A percentile compares a stretch with the other conserved stretches of the same genome.
Evolutionary conservation across 176 grass and related monocot genomes (phyloP).

Genomic region (Ampelocalamus luodianensis): DNA sequence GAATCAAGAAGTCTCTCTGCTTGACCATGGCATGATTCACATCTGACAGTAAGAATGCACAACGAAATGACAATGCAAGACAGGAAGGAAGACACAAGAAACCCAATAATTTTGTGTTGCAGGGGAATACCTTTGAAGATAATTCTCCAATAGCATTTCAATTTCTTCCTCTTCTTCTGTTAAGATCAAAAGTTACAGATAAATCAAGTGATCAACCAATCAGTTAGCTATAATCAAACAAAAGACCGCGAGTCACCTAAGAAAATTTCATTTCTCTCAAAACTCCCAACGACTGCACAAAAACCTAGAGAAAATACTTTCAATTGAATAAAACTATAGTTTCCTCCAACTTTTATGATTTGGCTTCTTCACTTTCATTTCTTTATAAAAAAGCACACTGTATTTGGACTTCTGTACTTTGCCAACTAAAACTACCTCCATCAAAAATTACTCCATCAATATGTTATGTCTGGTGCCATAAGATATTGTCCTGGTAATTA

Average conservation of each 20-base stretch:
- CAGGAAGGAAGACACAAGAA: slow-evolving; percentile 31
- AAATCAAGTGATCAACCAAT: slow-evolving; percentile 34
- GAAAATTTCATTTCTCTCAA: background rate
- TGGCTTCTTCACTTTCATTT: background rate
- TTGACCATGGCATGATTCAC: slow-evolving; percentile 98
- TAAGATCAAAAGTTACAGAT: slow-evolving; percentile 37
- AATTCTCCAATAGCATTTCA: slow-evolving; percentile 98
- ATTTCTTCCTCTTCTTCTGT: slow-evolving; percentile 99
- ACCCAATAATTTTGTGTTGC: slow-evolving; percentile 22
- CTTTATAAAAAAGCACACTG: background rate
- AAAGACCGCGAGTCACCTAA: background rate
- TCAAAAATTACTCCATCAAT: slow-evolving; percentile 13
- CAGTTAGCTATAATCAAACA: slow-evolving; percentile 26
- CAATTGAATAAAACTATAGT: background rate
- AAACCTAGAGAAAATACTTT: slow-evolving; percentile 27
- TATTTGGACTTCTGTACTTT: background rate
- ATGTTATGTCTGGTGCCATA: background rate
- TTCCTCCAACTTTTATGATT: too few species aligned
- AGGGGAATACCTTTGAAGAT: slow-evolving; percentile 81
- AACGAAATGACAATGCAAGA: slow-evolving; percentile 3
- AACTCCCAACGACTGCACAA: background rate
- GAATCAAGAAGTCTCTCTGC: slow-evolving; percentile 97
- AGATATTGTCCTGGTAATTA: slow-evolving; percentile 29
- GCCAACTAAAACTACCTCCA: background rate
- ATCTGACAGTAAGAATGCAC: slow-evolving; percentile 61